Evolutionary conservation across 208 protist genomes (phyloP), one percentile per base, ranked within the genome.

Genomic region (Angomonas desouzai): DNA sequence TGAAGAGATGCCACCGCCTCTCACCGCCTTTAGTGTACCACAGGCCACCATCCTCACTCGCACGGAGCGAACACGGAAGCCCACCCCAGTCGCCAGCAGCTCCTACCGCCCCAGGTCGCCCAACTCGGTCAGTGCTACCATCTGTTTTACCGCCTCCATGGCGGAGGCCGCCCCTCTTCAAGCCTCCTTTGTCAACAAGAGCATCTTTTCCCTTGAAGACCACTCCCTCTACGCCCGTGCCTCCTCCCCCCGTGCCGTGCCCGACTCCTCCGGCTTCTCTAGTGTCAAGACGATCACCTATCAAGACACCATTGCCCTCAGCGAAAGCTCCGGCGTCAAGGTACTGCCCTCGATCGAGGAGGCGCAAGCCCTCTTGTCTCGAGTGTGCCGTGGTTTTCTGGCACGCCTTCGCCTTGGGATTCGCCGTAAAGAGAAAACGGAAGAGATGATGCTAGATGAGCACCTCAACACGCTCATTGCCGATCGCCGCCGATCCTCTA

Each of bases 311-410:
- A 29, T 27, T 10, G 13, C 22, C 34, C 51, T 11, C 11, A 36
- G 51, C 6, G 25, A 11, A 3, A 11, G 20, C 25, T 9, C 27
- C 23, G 18, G 7, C 55, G 20, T 28, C 33, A 10, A 2, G 29
- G n/a, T 29, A 11, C 18, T 22, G 18, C 22, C 48, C 36, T 16
- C 28, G 13, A 28, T 27, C 0, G 71, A 27, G 1, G 45, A 33
- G 13, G 36, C 30, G 23, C 0, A 56, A 55, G 33, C 57, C 25
- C 58, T 47, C 4, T 45, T 78, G 47, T 67, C 63, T 47, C 72
- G 72, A 18, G 25, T 74, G 30, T 67, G 67, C 16, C 71, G 69
- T 28, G 74, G 74, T 40, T 81, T 64, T 64, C 48, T 67, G 13
- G 55, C 38, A 22, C 59, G 76, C 7, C 30, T 22, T 11, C 53